Conservation (phyloP, 129 eudicot species). For the Chrysanthemum seticuspe region DNA sequence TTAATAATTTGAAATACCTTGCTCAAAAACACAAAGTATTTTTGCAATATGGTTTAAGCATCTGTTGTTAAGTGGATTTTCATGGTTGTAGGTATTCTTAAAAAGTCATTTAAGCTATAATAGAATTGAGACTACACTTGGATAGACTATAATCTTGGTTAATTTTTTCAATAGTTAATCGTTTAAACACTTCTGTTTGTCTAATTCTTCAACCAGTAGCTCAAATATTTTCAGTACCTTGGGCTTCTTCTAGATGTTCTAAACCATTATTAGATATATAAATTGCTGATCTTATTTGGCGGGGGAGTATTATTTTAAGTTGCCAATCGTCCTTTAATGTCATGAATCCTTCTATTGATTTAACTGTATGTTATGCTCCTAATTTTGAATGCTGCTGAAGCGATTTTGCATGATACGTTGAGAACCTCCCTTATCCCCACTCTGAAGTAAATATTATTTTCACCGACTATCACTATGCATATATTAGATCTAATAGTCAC, state of each 20-base stretch:
- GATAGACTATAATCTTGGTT: too few species aligned
- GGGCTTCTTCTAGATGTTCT: conserved; percentile 2
- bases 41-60: background rate
- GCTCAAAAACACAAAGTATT: background rate
- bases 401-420: background rate
- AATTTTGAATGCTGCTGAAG: background rate
- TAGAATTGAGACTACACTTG: too few species aligned
- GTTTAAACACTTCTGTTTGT: background rate
- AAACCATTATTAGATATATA: background rate
- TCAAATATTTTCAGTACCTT: background rate
- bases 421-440: background rate
- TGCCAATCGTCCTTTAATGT: background rate
- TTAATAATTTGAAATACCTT: background rate
- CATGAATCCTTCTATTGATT: background rate
- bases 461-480: background rate
- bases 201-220: background rate
- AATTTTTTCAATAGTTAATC: background rate
- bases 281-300: background rate
- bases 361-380: background rate
- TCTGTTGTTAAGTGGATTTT: background rate
- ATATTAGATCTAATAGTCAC: too few species aligned
- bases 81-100: background rate
- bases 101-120: background rate
- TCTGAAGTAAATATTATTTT: background rate
- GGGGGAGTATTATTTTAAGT: conserved; percentile 10